These are phyloP conservation scores for Boletus sensibilis DNA, from an alignment of 768 basidiomycete species.

Conservation along the genomic window DNA sequence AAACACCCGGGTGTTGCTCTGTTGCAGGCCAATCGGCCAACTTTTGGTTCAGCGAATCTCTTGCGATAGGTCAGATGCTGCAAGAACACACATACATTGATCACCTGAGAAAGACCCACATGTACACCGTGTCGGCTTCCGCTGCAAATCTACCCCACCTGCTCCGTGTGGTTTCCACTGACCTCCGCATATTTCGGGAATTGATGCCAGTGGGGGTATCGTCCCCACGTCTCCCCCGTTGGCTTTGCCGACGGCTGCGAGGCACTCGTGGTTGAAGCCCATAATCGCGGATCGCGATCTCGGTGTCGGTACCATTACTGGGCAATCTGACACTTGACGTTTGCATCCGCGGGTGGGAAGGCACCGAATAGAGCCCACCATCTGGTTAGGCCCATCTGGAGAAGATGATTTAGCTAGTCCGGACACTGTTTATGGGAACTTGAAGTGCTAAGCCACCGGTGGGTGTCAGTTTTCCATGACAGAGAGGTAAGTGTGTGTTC, in stretches of 20 bases:
- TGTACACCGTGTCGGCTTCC: not conserved
- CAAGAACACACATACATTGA: not conserved
- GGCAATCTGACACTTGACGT: not conserved
- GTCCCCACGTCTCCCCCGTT: not conserved
- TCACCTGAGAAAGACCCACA: constrained; percentile 3
- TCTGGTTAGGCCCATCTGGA: not conserved
- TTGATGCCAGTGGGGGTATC: not conserved
- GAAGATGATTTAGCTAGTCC: not conserved
- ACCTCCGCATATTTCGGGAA: not conserved
- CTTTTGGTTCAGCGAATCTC: not conserved
- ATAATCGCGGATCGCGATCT: not conserved
- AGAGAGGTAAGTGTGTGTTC: not conserved
- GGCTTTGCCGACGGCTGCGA: not conserved
- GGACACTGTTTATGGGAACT: not conserved
- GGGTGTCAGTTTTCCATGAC: not conserved
- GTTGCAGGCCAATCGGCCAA: constrained; percentile 1
- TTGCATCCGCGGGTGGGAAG: not conserved
- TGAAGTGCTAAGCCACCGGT: not conserved
- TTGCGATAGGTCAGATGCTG: not conserved
- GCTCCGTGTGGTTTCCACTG: not conserved
- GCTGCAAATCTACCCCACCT: not conserved
- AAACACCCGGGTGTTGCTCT: not conserved
- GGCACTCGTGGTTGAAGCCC: not conserved
- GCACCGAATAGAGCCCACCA: not conserved
- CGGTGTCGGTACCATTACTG: not conserved